Conservation (phyloP, 1,139 yeast species). For the Kurtzmaniella natalensis region DNA sequence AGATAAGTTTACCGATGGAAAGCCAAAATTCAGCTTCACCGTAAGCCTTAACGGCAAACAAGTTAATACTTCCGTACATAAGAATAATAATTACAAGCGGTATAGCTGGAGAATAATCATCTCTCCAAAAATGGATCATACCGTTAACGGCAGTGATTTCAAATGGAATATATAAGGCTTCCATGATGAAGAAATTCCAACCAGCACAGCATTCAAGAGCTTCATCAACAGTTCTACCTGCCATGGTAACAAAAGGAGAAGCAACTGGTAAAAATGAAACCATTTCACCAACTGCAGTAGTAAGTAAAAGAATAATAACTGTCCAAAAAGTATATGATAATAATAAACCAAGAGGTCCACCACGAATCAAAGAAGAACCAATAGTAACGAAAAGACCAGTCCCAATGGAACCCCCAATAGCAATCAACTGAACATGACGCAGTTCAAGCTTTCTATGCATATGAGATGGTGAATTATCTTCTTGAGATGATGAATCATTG, state of each 20-base stretch:
- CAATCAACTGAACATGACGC: slow-evolving; percentile 31
- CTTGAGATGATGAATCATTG: too few relatives aligned
- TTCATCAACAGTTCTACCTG: slow-evolving; percentile 56
- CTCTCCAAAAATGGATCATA: slow-evolving; percentile 75
- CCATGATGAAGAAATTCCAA: slow-evolving; percentile 76
- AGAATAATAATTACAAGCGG: slow-evolving; percentile 60
- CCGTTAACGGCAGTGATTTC: slow-evolving; percentile 80
- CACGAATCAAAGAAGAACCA: slow-evolving; percentile 35
- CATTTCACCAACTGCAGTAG: slow-evolving; percentile 79
- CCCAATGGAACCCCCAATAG: slow-evolving; percentile 34
- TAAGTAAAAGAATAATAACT: slow-evolving; percentile 52
- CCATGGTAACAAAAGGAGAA: slow-evolving; percentile 56
- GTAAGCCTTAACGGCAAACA: slow-evolving; percentile 67
- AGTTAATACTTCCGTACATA: slow-evolving; percentile 58
- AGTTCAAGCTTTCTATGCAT: slow-evolving; percentile 8
- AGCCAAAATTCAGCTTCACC: slow-evolving; percentile 85
- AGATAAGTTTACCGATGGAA: slow-evolving; percentile 64
- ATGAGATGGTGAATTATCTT: not conserved
- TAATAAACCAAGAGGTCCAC: slow-evolving; percentile 47
- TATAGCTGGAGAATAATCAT: slow-evolving; percentile 66
- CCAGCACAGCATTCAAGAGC: slow-evolving; percentile 76
- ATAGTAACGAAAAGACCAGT: slow-evolving; percentile 47
- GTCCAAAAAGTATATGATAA: slow-evolving; percentile 43
- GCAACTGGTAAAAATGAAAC: slow-evolving; percentile 72
- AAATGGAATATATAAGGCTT: slow-evolving; percentile 73